phyloP scores from a whole-genome alignment of 345 rosid genomes.

The Populus deltoides region DNA sequence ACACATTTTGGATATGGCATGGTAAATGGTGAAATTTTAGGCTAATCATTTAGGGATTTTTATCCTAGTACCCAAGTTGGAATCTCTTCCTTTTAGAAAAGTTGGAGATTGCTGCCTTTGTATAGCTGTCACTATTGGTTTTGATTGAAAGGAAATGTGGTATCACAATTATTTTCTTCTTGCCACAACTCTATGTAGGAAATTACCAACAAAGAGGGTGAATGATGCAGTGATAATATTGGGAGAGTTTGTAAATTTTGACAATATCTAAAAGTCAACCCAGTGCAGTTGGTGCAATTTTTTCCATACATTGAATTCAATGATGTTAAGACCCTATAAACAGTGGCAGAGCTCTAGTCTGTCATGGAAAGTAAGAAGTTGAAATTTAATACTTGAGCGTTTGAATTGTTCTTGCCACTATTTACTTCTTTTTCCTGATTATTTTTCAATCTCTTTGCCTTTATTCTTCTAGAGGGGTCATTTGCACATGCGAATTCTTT shows the following conservation, averaged over 20 bases:
- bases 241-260: background rate
- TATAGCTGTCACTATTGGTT: background rate
- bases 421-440: background rate
- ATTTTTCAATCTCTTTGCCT: background rate
- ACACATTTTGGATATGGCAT: background rate
- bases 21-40: background rate
- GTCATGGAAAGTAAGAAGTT: background rate
- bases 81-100: background rate
- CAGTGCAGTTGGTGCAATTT: background rate
- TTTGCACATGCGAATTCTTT: background rate
- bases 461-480: background rate
- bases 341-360: background rate
- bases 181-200: background rate
- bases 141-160: background rate
- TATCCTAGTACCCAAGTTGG: background rate
- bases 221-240: background rate
- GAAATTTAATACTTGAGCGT: background rate
- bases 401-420: background rate
- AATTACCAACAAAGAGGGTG: background rate
- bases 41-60: background rate
- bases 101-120: background rate
- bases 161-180: background rate
- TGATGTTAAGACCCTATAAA: background rate
- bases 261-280: background rate
- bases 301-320: background rate